phyloP scores from a whole-genome alignment of 2,329 filamentous ascomycete genomes.

The Blastomyces percursus region DNA sequence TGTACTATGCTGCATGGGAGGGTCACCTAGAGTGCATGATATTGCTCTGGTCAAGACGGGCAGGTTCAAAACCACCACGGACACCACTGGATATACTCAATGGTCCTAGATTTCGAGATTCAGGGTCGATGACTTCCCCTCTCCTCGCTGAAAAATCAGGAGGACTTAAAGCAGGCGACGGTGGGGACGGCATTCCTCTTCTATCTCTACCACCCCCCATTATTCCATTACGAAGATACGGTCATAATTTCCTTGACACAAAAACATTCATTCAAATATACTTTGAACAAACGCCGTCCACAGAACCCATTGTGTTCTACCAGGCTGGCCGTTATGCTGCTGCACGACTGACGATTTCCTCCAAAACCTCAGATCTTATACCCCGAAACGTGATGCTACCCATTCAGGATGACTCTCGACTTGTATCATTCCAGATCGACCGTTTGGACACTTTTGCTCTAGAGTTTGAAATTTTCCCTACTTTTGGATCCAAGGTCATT shows the following conservation, averaged over 20 bases:
- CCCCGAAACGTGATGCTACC: conserved; percentile 92
- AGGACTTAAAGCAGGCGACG: conserved; percentile 37
- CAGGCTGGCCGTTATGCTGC: conserved; percentile 95
- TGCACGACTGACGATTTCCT: conserved; percentile 87
- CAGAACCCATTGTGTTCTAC: conserved; percentile 80
- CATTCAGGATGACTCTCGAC: conserved; percentile 88
- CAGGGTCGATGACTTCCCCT: conserved; percentile 12
- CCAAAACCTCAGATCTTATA: conserved; percentile 89
- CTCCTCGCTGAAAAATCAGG: conserved; percentile 3
- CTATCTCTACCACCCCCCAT: conserved; percentile 91
- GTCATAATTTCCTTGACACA: conserved; percentile 95
- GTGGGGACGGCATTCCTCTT: conserved; percentile 76
- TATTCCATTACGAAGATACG: conserved; percentile 85
- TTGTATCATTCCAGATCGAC: conserved; percentile 93
- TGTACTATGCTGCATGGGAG: conserved; percentile 99
- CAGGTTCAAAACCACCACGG: conserved; percentile 15
- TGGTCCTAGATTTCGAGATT: conserved; percentile 23
- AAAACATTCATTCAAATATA: conserved; percentile 92
- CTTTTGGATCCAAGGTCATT: conserved; percentile 94
- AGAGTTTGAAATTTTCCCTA: conserved; percentile 95
- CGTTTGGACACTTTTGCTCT: conserved; percentile 85
- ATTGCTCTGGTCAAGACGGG: conserved; percentile 48
- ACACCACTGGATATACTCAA: conserved; percentile 28
- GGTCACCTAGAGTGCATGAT: conserved; percentile 92
- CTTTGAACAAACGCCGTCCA: conserved; percentile 47